Percentiles rank a stretch among this genome's conserved stretches.
Conservation (phyloP, 169 alveolate species). For the Plasmodium falciparum region DNA sequence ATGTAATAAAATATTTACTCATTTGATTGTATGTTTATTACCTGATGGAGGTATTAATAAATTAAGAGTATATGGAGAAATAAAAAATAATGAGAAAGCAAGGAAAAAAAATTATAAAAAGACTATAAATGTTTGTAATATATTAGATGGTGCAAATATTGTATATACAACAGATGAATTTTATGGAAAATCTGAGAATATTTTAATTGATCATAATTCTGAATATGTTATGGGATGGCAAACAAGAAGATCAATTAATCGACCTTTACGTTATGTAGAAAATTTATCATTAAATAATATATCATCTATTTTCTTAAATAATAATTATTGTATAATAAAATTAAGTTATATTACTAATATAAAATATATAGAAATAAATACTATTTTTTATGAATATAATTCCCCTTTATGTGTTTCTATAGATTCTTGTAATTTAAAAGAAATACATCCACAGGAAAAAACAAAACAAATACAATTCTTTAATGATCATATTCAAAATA, state of each 20-base stretch:
- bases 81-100: conserved; percentile 57
- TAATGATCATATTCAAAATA: conserved; percentile 54
- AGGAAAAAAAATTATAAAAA: conserved; percentile 60
- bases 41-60: conserved; percentile 83
- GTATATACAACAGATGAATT: conserved; percentile 77
- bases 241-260: conserved; percentile 65
- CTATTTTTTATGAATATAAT: conserved; percentile 76
- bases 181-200: conserved; percentile 73
- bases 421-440: conserved; percentile 56
- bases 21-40: conserved; percentile 70
- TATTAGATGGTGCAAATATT: conserved; percentile 69
- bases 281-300: conserved; percentile 63
- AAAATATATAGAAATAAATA: conserved; percentile 74
- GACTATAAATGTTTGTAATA: conserved; percentile 60
- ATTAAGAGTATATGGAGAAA: conserved; percentile 81
- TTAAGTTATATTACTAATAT: conserved; percentile 60
- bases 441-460: conserved; percentile 64
- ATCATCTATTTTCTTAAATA: conserved; percentile 55
- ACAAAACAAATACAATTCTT: conserved; percentile 57
- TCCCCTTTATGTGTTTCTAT: conserved; percentile 71
- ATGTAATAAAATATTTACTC: conserved; percentile 76
- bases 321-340: conserved; percentile 74
- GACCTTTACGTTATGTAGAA: conserved; percentile 73
- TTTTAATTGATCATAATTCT: conserved; percentile 58
- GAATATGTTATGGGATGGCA: conserved; percentile 77